phyloP scores from a whole-genome alignment of 2,329 filamentous ascomycete species.

The Botryotinia convoluta region DNA sequence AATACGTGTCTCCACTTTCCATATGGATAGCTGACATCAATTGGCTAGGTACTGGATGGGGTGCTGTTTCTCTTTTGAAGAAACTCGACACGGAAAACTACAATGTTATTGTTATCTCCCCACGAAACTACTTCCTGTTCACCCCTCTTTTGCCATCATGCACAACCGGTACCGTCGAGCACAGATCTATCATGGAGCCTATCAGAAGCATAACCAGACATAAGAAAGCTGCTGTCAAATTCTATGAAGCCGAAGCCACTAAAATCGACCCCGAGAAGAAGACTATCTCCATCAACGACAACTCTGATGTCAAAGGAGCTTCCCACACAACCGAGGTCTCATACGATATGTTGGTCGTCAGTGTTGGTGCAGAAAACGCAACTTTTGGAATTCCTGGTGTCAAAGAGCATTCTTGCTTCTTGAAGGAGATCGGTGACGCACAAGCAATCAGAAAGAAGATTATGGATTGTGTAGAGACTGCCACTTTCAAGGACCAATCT shows the following conservation, averaged over 20 bases:
- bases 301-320: constrained; percentile 86
- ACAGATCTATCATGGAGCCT: constrained; percentile 99
- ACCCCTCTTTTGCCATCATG: constrained; percentile 95
- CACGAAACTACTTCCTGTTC: constrained; percentile 99
- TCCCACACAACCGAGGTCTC: constrained; percentile 81
- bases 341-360: constrained; percentile 97
- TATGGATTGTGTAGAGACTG: constrained; percentile 99
- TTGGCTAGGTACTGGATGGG: constrained; percentile 84
- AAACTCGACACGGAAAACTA: constrained; percentile 99
- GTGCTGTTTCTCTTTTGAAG: constrained; percentile 92
- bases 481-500: constrained; percentile 94
- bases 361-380: constrained; percentile 96
- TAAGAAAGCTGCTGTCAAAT: constrained; percentile 91
- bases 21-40: constrained; percentile 19
- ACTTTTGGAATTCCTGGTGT: constrained; percentile 98
- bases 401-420: constrained; percentile 90
- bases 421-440: constrained; percentile 97
- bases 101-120: constrained; percentile 96
- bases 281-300: constrained; percentile 84
- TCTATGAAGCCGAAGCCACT: constrained; percentile 95
- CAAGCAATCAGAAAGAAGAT: constrained; percentile 97
- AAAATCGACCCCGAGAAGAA: constrained; percentile 92
- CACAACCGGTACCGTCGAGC: constrained; percentile 95
- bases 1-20: constrained; percentile 3
- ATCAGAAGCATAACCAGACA: constrained; percentile 92